Evolutionary conservation across 352 stramenopile species (phyloP).

Genomic region (Blastocystis sp.): DNA sequence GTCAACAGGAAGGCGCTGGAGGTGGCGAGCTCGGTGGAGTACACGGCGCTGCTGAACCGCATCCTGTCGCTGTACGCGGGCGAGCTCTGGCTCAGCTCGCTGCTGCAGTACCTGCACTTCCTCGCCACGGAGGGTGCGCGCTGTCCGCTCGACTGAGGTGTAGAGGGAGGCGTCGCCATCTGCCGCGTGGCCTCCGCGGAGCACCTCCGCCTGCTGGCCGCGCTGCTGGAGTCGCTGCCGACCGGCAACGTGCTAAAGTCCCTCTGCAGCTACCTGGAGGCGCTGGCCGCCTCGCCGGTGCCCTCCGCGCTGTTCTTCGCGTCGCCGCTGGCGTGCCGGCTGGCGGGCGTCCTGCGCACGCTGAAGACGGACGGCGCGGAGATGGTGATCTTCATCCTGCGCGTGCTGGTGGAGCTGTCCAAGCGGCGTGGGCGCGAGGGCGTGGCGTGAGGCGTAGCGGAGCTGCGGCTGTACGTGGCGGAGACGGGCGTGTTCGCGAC

Average conservation of each 20-base stretch:
- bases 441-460: neutral
- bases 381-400: conserved; percentile 1
- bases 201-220: conserved; percentile 18
- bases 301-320: conserved; percentile 11
- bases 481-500: neutral
- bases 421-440: neutral
- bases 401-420: neutral
- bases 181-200: neutral
- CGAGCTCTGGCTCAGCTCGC: neutral
- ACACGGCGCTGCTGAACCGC: neutral
- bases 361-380: neutral
- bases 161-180: neutral
- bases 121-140: neutral
- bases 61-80: neutral
- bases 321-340: neutral
- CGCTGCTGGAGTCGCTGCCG: neutral
- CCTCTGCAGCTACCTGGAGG: neutral
- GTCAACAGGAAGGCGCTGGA: neutral
- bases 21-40: neutral
- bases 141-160: neutral
- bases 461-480: neutral
- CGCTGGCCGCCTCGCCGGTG: neutral
- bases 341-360: neutral
- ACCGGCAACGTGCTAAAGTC: neutral
- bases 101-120: neutral